A percentile compares a stretch with the other conserved stretches of the same genome.
phyloP scores from a whole-genome alignment of 2,329 filamentous ascomycete genomes.

The Colletotrichum endophyticum region DNA sequence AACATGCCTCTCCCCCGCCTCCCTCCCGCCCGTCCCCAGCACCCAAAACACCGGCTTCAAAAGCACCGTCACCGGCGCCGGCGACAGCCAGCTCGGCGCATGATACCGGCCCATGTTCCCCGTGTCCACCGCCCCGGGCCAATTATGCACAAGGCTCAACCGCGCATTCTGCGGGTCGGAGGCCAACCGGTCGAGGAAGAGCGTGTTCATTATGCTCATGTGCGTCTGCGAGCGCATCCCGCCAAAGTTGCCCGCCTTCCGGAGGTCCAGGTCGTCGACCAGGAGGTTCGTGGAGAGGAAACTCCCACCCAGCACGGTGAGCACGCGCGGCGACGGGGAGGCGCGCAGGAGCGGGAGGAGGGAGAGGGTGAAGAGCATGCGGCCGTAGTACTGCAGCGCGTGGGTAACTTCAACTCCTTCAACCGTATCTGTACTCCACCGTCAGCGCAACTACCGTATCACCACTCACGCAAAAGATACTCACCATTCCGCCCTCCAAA shows the following conservation, averaged over 20 bases:
- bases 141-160: constrained; percentile 33
- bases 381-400: constrained; percentile 45
- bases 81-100: not conserved
- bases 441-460: not conserved
- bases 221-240: constrained; percentile 25
- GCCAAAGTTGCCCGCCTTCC: constrained; percentile 22
- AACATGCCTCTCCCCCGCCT: constrained; percentile 17
- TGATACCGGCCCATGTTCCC: constrained; percentile 15
- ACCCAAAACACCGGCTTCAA: constrained; percentile 15
- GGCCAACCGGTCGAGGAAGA: constrained; percentile 27
- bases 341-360: constrained; percentile 44
- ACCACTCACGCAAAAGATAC: not conserved
- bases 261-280: constrained; percentile 26
- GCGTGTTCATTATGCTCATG: constrained; percentile 23
- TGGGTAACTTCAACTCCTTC: constrained; percentile 48
- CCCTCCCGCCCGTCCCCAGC: not conserved
- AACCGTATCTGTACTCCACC: constrained; percentile 31
- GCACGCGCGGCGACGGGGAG: constrained; percentile 23
- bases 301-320: constrained; percentile 29
- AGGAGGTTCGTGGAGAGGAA: constrained; percentile 23
- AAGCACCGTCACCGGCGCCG: constrained; percentile 1
- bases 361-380: constrained; percentile 42
- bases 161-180: constrained; percentile 11
- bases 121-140: constrained; percentile 32
- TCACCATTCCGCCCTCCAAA: constrained; percentile 33